phyloP scores from a whole-genome alignment of 1,139 yeast species.

The Suhomyces wounanorum region DNA sequence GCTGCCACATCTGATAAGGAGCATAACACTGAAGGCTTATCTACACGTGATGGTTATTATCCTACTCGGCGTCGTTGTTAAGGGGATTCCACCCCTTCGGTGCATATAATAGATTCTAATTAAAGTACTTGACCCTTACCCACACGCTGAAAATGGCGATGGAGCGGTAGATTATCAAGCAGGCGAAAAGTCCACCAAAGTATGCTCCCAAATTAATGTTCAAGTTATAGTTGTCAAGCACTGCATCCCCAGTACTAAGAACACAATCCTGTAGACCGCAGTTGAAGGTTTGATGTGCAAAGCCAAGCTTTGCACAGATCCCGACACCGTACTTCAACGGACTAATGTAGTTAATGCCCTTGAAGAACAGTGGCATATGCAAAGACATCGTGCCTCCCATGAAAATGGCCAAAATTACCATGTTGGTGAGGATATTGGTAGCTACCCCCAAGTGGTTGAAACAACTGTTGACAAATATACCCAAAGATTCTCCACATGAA shows the following conservation, averaged over 20 bases:
- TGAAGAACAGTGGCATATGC: slow-evolving; percentile 28
- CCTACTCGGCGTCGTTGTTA: background rate
- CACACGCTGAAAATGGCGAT: slow-evolving; percentile 21
- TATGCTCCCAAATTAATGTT: slow-evolving; percentile 30
- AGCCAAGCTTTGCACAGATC: slow-evolving; percentile 39
- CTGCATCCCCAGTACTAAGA: slow-evolving; percentile 37
- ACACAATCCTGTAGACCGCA: slow-evolving; percentile 34
- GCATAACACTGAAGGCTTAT: background rate
- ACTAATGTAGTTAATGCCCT: slow-evolving; percentile 26
- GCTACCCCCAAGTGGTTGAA: slow-evolving; percentile 28
- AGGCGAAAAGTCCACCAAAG: slow-evolving; percentile 24
- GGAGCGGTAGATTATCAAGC: slow-evolving; percentile 22
- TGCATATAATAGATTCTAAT: background rate
- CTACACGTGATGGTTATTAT: background rate
- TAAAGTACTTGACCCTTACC: slow-evolving; percentile 21
- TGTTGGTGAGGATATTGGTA: slow-evolving; percentile 24
- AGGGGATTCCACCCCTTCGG: background rate
- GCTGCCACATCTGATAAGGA: slow-evolving; percentile 1
- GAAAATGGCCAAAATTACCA: slow-evolving; percentile 25
- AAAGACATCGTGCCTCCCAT: slow-evolving; percentile 34
- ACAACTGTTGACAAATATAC: slow-evolving; percentile 24
- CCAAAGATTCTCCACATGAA: slow-evolving; percentile 28
- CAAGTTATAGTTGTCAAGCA: slow-evolving; percentile 37
- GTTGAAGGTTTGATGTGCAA: slow-evolving; percentile 33
- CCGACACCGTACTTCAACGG: slow-evolving; percentile 30